A percentile compares a stretch with the other conserved stretches of the same genome.
phyloP scores from a whole-genome alignment of 2,329 filamentous ascomycete genomes.

The Nannizzia gypsea region DNA sequence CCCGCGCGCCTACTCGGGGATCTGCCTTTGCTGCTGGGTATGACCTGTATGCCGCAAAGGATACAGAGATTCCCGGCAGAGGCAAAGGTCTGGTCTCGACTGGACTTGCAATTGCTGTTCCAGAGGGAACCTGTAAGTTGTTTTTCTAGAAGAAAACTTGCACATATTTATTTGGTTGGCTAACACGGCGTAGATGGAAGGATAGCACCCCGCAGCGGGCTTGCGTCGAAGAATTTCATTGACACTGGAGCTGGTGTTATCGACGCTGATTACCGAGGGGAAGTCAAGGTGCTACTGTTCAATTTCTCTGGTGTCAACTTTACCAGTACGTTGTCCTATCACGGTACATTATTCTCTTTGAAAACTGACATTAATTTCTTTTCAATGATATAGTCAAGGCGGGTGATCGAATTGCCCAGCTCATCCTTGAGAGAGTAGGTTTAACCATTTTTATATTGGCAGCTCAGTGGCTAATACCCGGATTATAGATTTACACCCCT shows the following conservation, averaged over 20 bases:
- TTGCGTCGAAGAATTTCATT: constrained; percentile 89
- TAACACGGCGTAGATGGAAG: constrained; percentile 58
- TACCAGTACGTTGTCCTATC: constrained; percentile 25
- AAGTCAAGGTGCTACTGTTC: constrained; percentile 88
- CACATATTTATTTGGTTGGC: constrained; percentile 2
- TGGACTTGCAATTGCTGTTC: constrained; percentile 81
- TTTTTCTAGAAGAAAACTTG: not conserved
- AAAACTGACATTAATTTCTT: not conserved
- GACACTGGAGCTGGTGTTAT: constrained; percentile 94
- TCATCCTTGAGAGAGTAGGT: constrained; percentile 70
- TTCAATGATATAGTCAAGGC: constrained; percentile 46
- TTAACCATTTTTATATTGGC: not conserved
- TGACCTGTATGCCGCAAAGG: constrained; percentile 71
- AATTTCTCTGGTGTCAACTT: constrained; percentile 82
- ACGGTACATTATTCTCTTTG: not conserved
- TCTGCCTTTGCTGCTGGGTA: constrained; percentile 86
- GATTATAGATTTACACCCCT: constrained; percentile 65
- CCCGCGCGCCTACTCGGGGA: constrained; percentile 74
- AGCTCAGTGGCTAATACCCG: not conserved
- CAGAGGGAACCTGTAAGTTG: constrained; percentile 70
- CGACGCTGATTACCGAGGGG: constrained; percentile 91
- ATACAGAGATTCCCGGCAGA: constrained; percentile 63
- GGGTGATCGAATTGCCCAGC: constrained; percentile 85
- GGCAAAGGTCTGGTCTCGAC: constrained; percentile 83
- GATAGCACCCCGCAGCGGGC: constrained; percentile 78